Evolutionary conservation across 1,284 basidiomycete genomes (phyloP).

Genomic region (Microbotryum lychnidis-dioicae): DNA sequence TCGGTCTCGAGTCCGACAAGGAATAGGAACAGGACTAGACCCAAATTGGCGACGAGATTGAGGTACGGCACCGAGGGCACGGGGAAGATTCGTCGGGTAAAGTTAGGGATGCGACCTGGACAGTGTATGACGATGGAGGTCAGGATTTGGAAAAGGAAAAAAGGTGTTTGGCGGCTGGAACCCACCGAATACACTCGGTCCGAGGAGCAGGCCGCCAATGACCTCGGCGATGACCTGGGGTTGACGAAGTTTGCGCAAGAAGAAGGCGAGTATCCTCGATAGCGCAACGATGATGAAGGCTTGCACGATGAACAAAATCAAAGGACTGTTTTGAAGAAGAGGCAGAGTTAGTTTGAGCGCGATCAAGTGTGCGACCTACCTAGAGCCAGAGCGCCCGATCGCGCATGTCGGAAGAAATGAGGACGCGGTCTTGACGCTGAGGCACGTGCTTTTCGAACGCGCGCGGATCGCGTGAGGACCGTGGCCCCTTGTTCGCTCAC

Average conservation of each 20-base stretch:
- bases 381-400: not conserved
- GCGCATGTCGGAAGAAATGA: not conserved
- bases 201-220: slow-evolving; percentile 43
- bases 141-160: not conserved
- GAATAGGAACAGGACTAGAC: slow-evolving; percentile 54
- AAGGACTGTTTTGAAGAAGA: slow-evolving; percentile 7
- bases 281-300: slow-evolving; percentile 41
- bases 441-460: not conserved
- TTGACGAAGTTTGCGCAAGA: slow-evolving; percentile 39
- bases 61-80: slow-evolving; percentile 62
- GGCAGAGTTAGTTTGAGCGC: not conserved
- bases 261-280: slow-evolving; percentile 39
- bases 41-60: slow-evolving; percentile 82
- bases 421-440: not conserved
- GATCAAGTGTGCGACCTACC: not conserved
- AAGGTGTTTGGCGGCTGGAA: not conserved
- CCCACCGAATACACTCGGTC: slow-evolving; percentile 46
- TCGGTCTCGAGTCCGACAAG: slow-evolving; percentile 91
- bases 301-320: slow-evolving; percentile 35
- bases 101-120: slow-evolving; percentile 58
- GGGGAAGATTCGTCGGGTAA: slow-evolving; percentile 76
- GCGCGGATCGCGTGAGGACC: not conserved
- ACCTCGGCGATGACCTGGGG: slow-evolving; percentile 44
- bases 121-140: not conserved
- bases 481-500: not conserved